phyloP scores from a whole-genome alignment of 495 filamentous ascomycete species.

The Aspergillus bertholletiae region DNA sequence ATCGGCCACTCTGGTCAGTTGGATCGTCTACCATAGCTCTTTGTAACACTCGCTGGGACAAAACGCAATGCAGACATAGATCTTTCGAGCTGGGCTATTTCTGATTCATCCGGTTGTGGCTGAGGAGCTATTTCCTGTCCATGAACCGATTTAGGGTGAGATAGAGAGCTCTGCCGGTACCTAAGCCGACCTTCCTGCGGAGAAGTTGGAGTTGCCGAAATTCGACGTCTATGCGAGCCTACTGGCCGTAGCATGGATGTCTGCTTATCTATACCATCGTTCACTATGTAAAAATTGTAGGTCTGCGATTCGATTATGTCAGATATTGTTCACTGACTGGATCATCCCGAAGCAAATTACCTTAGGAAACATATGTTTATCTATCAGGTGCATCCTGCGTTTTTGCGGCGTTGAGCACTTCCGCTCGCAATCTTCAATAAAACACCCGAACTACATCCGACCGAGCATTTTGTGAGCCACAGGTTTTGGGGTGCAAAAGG shows the following conservation, averaged over 20 bases:
- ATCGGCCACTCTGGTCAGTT: background rate
- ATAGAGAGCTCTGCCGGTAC: slow-evolving; percentile 33
- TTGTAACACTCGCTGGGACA: slow-evolving; percentile 66
- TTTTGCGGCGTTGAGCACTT: slow-evolving; percentile 83
- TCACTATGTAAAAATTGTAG: slow-evolving; percentile 87
- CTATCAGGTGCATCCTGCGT: slow-evolving; percentile 79
- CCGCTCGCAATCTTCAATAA: slow-evolving; percentile 82
- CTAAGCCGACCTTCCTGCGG: slow-evolving; percentile 38
- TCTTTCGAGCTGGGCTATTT: slow-evolving; percentile 67
- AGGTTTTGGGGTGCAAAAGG: background rate
- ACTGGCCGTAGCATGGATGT: slow-evolving; percentile 65
- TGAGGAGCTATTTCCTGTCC: background rate
- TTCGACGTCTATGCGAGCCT: slow-evolving; percentile 44
- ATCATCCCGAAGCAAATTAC: slow-evolving; percentile 24
- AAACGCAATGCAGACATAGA: slow-evolving; percentile 84
- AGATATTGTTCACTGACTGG: background rate
- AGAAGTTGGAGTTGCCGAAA: slow-evolving; percentile 43
- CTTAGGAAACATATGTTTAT: slow-evolving; percentile 91
- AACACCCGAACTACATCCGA: slow-evolving; percentile 68
- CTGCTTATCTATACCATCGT: slow-evolving; percentile 82
- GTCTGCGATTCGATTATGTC: slow-evolving; percentile 37
- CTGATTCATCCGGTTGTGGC: slow-evolving; percentile 42
- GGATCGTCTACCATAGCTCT: slow-evolving; percentile 11
- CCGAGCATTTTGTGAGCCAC: background rate
- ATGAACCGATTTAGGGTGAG: slow-evolving; percentile 17